Conservation (phyloP, 192 early-diverging fungal genomes). For the Allomyces arbusculus region DNA sequence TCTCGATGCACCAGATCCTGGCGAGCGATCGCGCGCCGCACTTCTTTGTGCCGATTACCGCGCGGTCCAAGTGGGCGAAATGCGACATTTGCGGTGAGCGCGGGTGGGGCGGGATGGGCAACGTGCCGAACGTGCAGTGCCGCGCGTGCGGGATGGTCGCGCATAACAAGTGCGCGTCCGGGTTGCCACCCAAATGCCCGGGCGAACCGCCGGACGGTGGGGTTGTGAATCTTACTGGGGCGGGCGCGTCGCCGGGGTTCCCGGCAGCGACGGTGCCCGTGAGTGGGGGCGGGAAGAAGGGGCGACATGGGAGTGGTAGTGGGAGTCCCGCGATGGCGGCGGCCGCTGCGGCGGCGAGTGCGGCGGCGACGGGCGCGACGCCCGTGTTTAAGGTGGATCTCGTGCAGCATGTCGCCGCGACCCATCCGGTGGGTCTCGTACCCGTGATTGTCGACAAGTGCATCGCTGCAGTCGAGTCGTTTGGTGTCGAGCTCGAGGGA, state of each 20-base stretch:
- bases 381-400: conserved; percentile 45
- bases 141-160: conserved; percentile 17
- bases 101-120: conserved; percentile 20
- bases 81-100: conserved; percentile 36
- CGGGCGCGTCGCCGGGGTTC: too few species aligned
- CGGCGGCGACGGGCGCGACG: too few species aligned
- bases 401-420: conserved; percentile 20
- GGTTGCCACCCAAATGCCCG: conserved; percentile 13
- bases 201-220: background rate
- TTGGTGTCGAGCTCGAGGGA: conserved; percentile 51
- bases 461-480: conserved; percentile 39
- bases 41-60: conserved; percentile 9
- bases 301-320: too few species aligned
- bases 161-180: conserved; percentile 20
- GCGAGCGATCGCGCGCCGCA: conserved; percentile 4
- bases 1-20: too few species aligned
- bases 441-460: conserved; percentile 49
- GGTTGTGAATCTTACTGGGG: too few species aligned
- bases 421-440: conserved; percentile 28
- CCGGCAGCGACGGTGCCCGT: too few species aligned
- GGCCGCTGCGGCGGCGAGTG: conserved; percentile 3
- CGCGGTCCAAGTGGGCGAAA: conserved; percentile 12
- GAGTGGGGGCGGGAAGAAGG: too few species aligned
- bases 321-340: too few species aligned
- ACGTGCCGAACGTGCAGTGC: conserved; percentile 16